Evolutionary conservation across 192 early-diverging fungal genomes (phyloP).

Genomic region (Mortierella antarctica): DNA sequence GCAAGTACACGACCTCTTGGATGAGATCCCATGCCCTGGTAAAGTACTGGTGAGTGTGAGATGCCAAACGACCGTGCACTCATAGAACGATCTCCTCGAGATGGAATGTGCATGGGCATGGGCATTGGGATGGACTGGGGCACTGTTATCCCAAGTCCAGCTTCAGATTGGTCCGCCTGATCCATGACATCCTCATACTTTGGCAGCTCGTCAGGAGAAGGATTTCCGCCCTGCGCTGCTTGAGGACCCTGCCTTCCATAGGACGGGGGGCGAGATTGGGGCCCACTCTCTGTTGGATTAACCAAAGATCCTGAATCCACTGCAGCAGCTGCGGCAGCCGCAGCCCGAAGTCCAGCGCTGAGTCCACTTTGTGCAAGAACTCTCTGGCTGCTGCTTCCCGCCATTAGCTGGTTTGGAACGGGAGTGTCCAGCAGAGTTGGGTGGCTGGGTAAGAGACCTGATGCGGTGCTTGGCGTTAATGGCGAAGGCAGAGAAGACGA

Average conservation of each 20-base stretch:
- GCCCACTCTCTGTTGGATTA: background rate
- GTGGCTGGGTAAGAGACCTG: too few relatives aligned
- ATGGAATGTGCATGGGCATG: slow-evolving; percentile 1
- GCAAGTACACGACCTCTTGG: slow-evolving; percentile 8
- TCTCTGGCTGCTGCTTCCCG: too few relatives aligned
- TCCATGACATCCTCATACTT: slow-evolving; percentile 51
- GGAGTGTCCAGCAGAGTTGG: too few relatives aligned
- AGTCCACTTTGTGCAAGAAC: slow-evolving; percentile 32
- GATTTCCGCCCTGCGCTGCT: background rate
- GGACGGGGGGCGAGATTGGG: slow-evolving; percentile 21
- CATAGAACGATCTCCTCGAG: slow-evolving; percentile 1
- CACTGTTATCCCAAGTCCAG: slow-evolving; percentile 19
- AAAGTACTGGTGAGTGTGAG: slow-evolving; percentile 13
- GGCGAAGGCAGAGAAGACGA: slow-evolving; percentile 3
- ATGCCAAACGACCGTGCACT: slow-evolving; percentile 7
- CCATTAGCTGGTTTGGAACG: too few relatives aligned
- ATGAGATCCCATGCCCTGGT: slow-evolving; percentile 9
- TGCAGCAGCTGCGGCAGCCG: slow-evolving; percentile 10
- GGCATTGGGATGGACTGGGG: slow-evolving; percentile 30
- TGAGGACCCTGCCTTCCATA: slow-evolving; percentile 18
- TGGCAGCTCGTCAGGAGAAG: slow-evolving; percentile 13
- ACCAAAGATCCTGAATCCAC: background rate
- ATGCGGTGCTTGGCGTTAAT: background rate
- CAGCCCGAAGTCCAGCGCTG: slow-evolving; percentile 43
- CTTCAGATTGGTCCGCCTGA: background rate